A percentile compares a stretch with the other conserved stretches of the same genome.
phyloP scores from a whole-genome alignment of 2,329 filamentous ascomycete species.

The Monascus ruber region DNA sequence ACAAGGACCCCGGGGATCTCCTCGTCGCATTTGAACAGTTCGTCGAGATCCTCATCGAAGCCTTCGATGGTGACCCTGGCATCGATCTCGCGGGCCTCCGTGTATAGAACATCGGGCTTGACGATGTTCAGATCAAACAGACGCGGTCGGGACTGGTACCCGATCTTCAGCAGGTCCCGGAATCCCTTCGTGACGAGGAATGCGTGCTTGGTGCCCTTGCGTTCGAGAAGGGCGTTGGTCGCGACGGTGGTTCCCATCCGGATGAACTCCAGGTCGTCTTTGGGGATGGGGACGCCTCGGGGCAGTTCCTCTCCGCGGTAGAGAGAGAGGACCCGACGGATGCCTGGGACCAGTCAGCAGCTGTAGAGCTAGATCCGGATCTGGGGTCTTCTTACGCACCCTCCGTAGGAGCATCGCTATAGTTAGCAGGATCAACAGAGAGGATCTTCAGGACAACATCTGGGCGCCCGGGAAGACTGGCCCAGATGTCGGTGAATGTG shows the following conservation, averaged over 20 bases:
- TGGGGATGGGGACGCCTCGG: constrained; percentile 7
- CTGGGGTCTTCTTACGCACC: neutral
- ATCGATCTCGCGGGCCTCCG: constrained; percentile 13
- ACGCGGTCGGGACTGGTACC: constrained; percentile 75
- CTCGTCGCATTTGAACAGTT: constrained; percentile 6
- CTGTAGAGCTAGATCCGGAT: neutral
- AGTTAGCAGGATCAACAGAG: constrained; percentile 15
- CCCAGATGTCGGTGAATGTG: constrained; percentile 3
- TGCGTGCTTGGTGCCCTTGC: constrained; percentile 74
- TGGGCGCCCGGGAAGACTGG: constrained; percentile 9
- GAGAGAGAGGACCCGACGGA: constrained; percentile 53
- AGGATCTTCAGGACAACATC: constrained; percentile 17
- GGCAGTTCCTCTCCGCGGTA: constrained; percentile 7
- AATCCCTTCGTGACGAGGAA: constrained; percentile 77
- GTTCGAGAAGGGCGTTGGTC: constrained; percentile 74
- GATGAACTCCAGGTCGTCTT: constrained; percentile 35
- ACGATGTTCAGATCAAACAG: constrained; percentile 77
- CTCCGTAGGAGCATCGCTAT: constrained; percentile 51
- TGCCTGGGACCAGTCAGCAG: constrained; percentile 36
- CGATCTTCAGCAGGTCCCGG: constrained; percentile 70
- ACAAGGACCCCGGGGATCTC: constrained; percentile 5
- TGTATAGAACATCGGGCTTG: constrained; percentile 51
- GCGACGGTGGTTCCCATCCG: constrained; percentile 88
- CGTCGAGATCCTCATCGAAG: constrained; percentile 16
- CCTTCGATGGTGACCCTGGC: constrained; percentile 38